phyloP scores from a whole-genome alignment of 2,329 filamentous ascomycete genomes.

The Colletotrichum eremochloae region DNA sequence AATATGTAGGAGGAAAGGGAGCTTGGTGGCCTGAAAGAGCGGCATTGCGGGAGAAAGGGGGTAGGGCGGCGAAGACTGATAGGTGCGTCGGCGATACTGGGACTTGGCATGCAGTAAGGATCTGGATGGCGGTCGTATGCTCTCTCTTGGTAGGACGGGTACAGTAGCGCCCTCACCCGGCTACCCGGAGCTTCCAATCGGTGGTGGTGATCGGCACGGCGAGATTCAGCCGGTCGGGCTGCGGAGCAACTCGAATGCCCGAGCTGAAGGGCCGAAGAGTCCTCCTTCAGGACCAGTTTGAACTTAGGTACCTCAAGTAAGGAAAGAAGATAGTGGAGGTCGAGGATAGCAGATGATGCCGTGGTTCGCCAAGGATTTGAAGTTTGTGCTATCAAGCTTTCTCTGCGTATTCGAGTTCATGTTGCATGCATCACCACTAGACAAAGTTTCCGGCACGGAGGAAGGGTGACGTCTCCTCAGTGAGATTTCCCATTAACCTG shows the following conservation, averaged over 20 bases:
- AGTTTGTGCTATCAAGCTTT: background rate
- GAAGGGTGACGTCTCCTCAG: background rate
- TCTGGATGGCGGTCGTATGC: background rate
- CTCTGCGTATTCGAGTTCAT: background rate
- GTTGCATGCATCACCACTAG: background rate
- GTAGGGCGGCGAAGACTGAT: background rate
- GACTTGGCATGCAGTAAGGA: conserved; percentile 2
- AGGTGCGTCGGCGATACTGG: background rate
- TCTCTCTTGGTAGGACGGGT: background rate
- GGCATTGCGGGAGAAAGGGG: conserved; percentile 40
- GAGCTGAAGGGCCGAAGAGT: conserved; percentile 6
- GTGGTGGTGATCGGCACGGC: conserved; percentile 2
- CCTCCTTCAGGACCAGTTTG: background rate
- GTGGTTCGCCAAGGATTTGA: background rate
- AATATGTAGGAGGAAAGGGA: conserved; percentile 56
- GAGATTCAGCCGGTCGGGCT: conserved; percentile 14
- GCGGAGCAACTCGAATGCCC: conserved; percentile 34
- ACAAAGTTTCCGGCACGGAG: background rate
- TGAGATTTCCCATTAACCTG: background rate
- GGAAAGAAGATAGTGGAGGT: background rate
- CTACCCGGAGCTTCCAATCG: background rate
- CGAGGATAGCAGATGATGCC: background rate
- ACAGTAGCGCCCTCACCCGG: background rate
- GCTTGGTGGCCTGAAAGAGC: conserved; percentile 35
- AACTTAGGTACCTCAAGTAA: too few species aligned